Base-by-base conservation (phyloP, 257 asterid genomes). In the Gentiana straminea region DNA sequence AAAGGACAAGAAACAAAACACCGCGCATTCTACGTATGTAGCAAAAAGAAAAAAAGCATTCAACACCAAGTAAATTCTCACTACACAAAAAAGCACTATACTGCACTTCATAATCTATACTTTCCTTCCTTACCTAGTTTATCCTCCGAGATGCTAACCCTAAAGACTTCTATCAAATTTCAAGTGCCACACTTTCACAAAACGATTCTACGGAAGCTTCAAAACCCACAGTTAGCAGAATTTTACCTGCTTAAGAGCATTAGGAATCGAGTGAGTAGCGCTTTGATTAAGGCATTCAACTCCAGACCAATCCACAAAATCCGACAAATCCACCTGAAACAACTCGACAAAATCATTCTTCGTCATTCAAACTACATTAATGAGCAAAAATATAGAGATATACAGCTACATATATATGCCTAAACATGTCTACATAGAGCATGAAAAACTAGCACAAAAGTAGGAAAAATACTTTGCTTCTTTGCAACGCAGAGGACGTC, bases 211-310 rank as follows among this genome's bases (percentile, higher is more conserved):
- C 9, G 9, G 1, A 41, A 41, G 24, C 24, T 24, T 24, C 0
- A 0, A 24, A 24, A 24, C 24, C 7, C 36, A 35, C 24, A 24
- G 24, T 24, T 24, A 24, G 24, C 24, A 56, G 35, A 8, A 32
- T 24, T 13, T 36, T 41, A 80, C 95, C 89, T 80, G 86, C 62
- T 82, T 85, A 67, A 87, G 86, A 73, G 96, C 94, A 55, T 84
- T 84, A 13, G 79, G 50, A 36, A 84, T 68, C 54, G 94, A 62
- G 72, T 80, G 72, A 41, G 67, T 54, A 59, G 70, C 56, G 64
- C 68, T 82, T 57, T 84, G 94, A 65, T 87, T 87, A 60, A 87
- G 84, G 71, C 94, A 87, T 72, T 87, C 93, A 38, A 87, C 94
- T 5, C 94, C 74, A 13, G 85, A 65, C 96, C 96, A 87, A 72